Evolutionary conservation across 2,329 filamentous ascomycete genomes (phyloP), one percentile per base, ranked within the genome.

Genomic region (Drechmeria coniospora): DNA sequence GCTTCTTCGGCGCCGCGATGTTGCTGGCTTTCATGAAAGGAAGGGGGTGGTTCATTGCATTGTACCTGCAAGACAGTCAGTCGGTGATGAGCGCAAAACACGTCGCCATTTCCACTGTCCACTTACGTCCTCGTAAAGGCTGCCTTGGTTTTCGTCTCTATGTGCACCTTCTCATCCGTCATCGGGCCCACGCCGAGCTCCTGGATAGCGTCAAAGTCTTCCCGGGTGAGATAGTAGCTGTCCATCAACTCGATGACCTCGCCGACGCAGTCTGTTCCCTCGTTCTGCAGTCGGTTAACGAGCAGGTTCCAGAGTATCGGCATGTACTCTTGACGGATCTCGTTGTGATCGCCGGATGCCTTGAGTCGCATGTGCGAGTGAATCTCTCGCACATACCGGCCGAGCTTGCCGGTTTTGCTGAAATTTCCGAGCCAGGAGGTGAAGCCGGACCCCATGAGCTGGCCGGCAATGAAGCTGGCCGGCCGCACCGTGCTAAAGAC

Each of bases 221-320:
- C 90, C 36, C 79, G 78, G 1, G 90, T 95, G 32, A 98, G 62
- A 52, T 78, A 98, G 55, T 98, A 98, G 47, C 78, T 84, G 47
- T 98, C 90, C 90, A 98, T 95, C 29, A 94, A 64, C 29, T 90
- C 73, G 44, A 98, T 98, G 29, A 94, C 77, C 2, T 80, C 76
- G 1, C 70, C 65, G 4, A 94, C 78, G 6, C 69, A 68, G 1
- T 92, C 84, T 44, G 82, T 90, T 41, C 90, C 90, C 32, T 92
- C 76, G 0, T 59, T 50, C 42, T 83, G 69, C 29, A 98, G 60
- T 32, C 72, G 68, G 41, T 79, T 74, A 38, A 93, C 65, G 14
- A 87, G 65, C 44, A 77, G 72, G 25, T 79, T 68, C 82, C 87
- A 95, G 1, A 98, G 63, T 2, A 86, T 60, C 1, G 90, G 90